These are phyloP conservation scores for Naganishia sp. DNA, from an alignment of 1,284 basidiomycete genomes.

Conservation along the genomic window DNA sequence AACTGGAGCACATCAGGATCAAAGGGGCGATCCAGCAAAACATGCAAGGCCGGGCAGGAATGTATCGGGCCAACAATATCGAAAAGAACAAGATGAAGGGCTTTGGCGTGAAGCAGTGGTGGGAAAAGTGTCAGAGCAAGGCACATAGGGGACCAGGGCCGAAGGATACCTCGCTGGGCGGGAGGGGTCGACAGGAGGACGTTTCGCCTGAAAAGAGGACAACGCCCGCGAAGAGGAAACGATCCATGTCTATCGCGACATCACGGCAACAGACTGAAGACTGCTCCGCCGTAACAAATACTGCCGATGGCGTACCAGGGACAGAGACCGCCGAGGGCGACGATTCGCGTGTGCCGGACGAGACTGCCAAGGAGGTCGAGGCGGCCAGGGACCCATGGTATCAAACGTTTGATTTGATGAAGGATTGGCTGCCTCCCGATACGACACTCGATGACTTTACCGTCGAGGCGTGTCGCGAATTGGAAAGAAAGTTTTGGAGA, in stretches of 20 bases:
- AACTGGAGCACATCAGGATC: conserved; percentile 53
- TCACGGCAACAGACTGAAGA: not conserved
- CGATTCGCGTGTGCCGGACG: not conserved
- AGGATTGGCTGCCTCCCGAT: conserved; percentile 74
- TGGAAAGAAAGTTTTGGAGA: conserved; percentile 92
- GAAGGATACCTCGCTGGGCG: conserved; percentile 43
- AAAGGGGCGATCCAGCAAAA: conserved; percentile 86
- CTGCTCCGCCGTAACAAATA: not conserved
- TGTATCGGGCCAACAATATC: conserved; percentile 67
- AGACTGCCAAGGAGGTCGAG: conserved; percentile 12
- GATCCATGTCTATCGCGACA: not conserved
- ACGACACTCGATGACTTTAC: conserved; percentile 75
- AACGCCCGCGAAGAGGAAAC: conserved; percentile 21
- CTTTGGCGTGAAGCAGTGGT: conserved; percentile 84
- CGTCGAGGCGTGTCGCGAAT: conserved; percentile 76
- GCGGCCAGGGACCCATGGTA: conserved; percentile 58
- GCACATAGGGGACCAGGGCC: conserved; percentile 45
- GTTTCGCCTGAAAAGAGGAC: conserved; percentile 24
- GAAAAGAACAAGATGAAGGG: conserved; percentile 70
- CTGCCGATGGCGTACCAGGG: not conserved
- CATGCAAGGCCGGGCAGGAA: conserved; percentile 78
- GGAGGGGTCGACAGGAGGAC: conserved; percentile 43
- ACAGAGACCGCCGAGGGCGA: conserved; percentile 2
- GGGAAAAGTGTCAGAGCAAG: conserved; percentile 70
- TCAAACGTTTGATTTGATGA: conserved; percentile 66